Evolutionary conservation across 768 basidiomycete genomes (phyloP), one percentile per base, ranked within the genome.

Genomic region (Mycena capillaripes): DNA sequence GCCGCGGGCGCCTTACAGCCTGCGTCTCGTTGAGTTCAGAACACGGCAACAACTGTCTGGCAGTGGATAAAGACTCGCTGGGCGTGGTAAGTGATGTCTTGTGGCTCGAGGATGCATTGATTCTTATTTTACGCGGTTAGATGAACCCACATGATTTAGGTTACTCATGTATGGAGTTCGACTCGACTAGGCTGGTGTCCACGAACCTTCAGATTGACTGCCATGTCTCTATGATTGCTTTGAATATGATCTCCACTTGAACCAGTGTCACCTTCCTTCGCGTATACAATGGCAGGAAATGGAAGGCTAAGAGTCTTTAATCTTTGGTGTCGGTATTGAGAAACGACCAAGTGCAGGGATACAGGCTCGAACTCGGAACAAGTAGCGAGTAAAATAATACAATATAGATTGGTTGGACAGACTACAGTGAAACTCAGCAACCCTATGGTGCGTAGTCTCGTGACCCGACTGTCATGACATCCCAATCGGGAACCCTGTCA

Each of bases 11-110:
- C 44, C 44, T 62, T 62, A 27, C 60, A 62, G 60, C 46, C 60
- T 48, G 60, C 46, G 44, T 62, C 60, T 62, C 60, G 60, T 62
- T 62, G 60, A 44, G 60, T 48, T 62, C 60, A 62, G 44, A 63
- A 34, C 19, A 63, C 61, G 61, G 61, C 61, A 21, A 63, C 46
- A 63, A 63, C 7, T 50, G 32, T 46, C 46, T 63, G 61, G 61
- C 61, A 36, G 61, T 63, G 61, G 61, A 16, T 63, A 21, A 63
- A 34, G 61, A 34, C 46, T 21, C 61, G 25, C 60, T 29, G 44
- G 34, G 19, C 48, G 46, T 63, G 61, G 61, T 63, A 63, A 63
- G 46, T 52, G 14, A 19, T 63, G 16, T 50, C 61, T 63, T 63
- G 46, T 50, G 46, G 61, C 61, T 63, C 46, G 17, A 14, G 21